Conservation (phyloP, 768 basidiomycete genomes). For the Boletus vinaceobasis region DNA sequence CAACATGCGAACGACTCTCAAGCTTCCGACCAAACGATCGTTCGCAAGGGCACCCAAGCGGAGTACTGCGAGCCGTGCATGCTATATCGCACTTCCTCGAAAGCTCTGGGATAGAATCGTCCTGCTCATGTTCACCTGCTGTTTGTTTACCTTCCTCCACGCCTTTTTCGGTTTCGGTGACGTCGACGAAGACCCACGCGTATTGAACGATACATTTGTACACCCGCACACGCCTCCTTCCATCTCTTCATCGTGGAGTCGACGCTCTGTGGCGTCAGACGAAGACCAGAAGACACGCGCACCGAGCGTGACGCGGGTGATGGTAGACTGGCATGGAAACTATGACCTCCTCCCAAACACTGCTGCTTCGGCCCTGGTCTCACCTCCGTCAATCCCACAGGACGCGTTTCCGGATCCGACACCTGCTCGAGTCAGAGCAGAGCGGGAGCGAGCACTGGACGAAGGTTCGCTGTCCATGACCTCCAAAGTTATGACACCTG, state of each 20-base stretch:
- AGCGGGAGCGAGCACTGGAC: background rate
- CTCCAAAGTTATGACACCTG: background rate
- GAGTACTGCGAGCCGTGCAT: background rate
- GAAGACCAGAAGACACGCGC: background rate
- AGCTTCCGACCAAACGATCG: background rate
- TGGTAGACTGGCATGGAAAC: slow-evolving; percentile 20
- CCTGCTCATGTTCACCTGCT: slow-evolving; percentile 23
- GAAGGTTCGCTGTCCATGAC: background rate
- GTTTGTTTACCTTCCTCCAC: slow-evolving; percentile 23
- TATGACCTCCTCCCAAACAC: slow-evolving; percentile 15
- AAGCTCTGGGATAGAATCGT: slow-evolving; percentile 21
- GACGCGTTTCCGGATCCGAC: slow-evolving; percentile 25
- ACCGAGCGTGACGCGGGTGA: slow-evolving; percentile 1
- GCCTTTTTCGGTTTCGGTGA: slow-evolving; percentile 25
- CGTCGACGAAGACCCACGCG: background rate
- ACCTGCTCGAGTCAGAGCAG: background rate
- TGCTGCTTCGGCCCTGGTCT: background rate
- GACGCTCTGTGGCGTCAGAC: background rate
- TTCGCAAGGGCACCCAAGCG: background rate
- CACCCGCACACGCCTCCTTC: background rate
- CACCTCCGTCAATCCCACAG: slow-evolving; percentile 15
- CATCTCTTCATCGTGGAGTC: background rate
- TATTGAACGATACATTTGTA: background rate
- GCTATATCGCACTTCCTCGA: slow-evolving; percentile 6
- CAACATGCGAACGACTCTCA: slow-evolving; percentile 12